Evolutionary conservation across 1,284 basidiomycete species (phyloP), one percentile per base, ranked within the genome.

Genomic region (Ceratobasidium sp.): DNA sequence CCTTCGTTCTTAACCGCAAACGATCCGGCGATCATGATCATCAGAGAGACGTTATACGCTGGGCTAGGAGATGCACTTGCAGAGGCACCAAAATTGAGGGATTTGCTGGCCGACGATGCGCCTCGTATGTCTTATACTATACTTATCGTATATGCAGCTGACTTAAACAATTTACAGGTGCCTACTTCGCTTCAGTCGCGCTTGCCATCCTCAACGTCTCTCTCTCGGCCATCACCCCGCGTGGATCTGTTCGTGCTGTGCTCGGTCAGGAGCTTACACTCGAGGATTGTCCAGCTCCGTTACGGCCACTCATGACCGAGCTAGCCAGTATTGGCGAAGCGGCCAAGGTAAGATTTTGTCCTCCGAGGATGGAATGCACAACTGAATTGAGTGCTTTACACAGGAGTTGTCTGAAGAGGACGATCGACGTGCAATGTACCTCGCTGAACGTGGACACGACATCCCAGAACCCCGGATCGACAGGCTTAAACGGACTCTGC

Each of bases 11-110:
- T 79, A 44, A 78, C 76, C 17, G 68, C 67, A 5, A 83, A 88
- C 50, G 85, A 90, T 6, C 91, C 92, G 0, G 90, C 90, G 0
- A 91, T 94, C 79, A 89, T 91, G 78, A 87, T 92, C 82, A 94
- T 95, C 78, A 91, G 94, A 44, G 93, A 95, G 83, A 94, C 93
- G 0, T 88, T 95, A 4, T 95, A 94, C 83, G 93, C 93, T 0
- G 89, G 92, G 0, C 86, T 95, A 9, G 92, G 88, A 0, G 92
- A 93, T 79, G 90, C 89, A 0, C 86, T 95, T 65, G 87, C 89
- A 64, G 85, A 85, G 1, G 87, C 86, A 20, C 87, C 88, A 0
- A 85, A 87, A 6, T 86, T 95, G 9, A 87, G 88, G 3, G 78
- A 81, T 0, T 86, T 92, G 7, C 87, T 95, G 78, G 85, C 85